phyloP scores from a whole-genome alignment of 2,329 filamentous ascomycete species.

The Paracorniculantispora psalliotae region DNA sequence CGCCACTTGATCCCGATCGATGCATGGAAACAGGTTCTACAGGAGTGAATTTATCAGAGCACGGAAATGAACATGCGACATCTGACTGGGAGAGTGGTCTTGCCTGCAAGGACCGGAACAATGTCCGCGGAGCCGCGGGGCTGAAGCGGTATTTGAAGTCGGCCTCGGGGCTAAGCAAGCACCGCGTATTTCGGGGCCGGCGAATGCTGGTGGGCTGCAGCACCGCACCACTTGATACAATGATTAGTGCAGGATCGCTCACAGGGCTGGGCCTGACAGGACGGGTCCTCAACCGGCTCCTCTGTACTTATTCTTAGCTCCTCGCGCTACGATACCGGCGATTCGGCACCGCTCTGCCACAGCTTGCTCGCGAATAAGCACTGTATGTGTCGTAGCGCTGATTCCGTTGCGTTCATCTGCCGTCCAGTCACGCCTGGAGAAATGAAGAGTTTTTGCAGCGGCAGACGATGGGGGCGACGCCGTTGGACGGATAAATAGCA shows the following conservation, averaged over 20 bases:
- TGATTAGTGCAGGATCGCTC: neutral
- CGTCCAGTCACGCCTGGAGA: neutral
- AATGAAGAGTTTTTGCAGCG: neutral
- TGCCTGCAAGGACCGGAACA: neutral
- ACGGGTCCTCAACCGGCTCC: neutral
- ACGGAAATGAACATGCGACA: neutral
- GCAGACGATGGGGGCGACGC: neutral
- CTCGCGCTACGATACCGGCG: neutral
- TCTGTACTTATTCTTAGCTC: neutral
- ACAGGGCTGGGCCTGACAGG: constrained; percentile 5
- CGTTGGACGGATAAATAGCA: neutral
- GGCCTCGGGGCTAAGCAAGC: constrained; percentile 13
- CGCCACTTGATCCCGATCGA: neutral
- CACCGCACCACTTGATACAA: neutral
- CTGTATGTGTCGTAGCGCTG: constrained; percentile 3
- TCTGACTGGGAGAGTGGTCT: neutral
- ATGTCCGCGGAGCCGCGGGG: constrained; percentile 11
- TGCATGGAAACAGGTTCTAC: neutral
- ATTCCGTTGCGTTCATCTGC: neutral
- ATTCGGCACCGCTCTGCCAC: neutral
- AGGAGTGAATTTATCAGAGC: neutral
- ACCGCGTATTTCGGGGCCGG: constrained; percentile 7
- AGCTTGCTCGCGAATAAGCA: constrained; percentile 1
- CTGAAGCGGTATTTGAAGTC: constrained; percentile 9
- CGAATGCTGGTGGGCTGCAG: neutral